These are phyloP conservation scores for Lodderomyces theae DNA, from an alignment of 1,139 yeast genomes.

Conservation along the genomic window DNA sequence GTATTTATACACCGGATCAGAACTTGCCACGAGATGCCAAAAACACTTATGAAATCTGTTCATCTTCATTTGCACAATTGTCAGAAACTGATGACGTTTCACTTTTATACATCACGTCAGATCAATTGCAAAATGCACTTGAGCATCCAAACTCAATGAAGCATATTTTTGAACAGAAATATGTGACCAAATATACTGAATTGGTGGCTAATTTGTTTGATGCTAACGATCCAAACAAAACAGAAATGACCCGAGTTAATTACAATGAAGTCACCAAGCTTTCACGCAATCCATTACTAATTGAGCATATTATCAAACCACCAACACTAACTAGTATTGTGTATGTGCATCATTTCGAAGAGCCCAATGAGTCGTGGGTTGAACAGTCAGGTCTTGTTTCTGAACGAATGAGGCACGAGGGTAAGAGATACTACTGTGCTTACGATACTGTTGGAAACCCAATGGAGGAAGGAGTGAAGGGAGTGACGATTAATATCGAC, in stretches of 20 bases:
- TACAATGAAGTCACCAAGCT: neutral
- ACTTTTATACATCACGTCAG: conserved; percentile 31
- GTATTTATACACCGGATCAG: conserved; percentile 32
- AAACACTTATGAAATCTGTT: conserved; percentile 33
- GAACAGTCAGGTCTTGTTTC: conserved; percentile 8
- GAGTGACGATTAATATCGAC: conserved; percentile 16
- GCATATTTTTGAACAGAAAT: conserved; percentile 18
- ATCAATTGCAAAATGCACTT: conserved; percentile 35
- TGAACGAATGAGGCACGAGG: conserved; percentile 14
- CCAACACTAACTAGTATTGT: conserved; percentile 19
- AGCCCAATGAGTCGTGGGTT: conserved; percentile 29
- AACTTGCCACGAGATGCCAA: conserved; percentile 19
- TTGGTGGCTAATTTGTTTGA: conserved; percentile 13
- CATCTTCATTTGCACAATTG: conserved; percentile 41
- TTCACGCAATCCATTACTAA: conserved; percentile 19
- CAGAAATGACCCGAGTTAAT: conserved; percentile 8
- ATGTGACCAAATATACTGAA: conserved; percentile 9
- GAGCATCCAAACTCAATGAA: conserved; percentile 16
- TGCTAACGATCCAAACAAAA: conserved; percentile 6
- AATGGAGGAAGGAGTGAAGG: conserved; percentile 15
- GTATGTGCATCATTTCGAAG: conserved; percentile 18
- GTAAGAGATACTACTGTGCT: conserved; percentile 30
- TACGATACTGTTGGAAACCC: conserved; percentile 34
- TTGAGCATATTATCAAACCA: conserved; percentile 25
- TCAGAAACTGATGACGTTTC: conserved; percentile 23